Percentiles rank a stretch among this genome's conserved stretches.
phyloP scores from a whole-genome alignment of 305 asterid genomes.

The Caryopteris hybrid region DNA sequence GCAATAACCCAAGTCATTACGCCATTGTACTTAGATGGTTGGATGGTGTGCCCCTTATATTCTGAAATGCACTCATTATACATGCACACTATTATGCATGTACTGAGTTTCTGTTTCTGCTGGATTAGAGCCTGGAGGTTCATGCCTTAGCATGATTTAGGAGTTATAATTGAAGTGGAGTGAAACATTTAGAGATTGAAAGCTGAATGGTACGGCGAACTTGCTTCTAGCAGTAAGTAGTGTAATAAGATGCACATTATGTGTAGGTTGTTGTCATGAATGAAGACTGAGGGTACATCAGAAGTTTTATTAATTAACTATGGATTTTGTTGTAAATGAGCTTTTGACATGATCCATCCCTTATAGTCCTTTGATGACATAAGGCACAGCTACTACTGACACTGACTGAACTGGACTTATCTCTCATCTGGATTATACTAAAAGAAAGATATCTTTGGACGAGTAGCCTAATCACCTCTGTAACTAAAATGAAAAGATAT shows the following conservation, averaged over 20 bases:
- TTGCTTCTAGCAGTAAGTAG: background rate
- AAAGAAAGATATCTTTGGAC: background rate
- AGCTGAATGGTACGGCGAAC: background rate
- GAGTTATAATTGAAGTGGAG: background rate
- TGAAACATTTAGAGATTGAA: background rate
- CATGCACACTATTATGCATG: too few relatives aligned
- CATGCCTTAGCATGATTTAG: background rate
- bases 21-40: background rate
- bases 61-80: background rate
- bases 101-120: background rate
- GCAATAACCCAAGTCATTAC: background rate
- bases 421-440: background rate
- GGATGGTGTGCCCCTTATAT: background rate
- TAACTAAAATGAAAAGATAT: background rate
- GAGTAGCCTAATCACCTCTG: background rate
- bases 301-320: background rate
- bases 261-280: background rate
- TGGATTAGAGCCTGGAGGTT: background rate
- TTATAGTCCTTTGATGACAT: background rate
- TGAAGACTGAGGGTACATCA: background rate
- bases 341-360: background rate
- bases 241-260: background rate
- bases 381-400: background rate
- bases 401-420: background rate
- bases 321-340: background rate